A percentile compares a stretch with the other conserved stretches of the same genome.
Evolutionary conservation across 139 green algal species (phyloP).

Genomic region (Chloropicon primus): DNA sequence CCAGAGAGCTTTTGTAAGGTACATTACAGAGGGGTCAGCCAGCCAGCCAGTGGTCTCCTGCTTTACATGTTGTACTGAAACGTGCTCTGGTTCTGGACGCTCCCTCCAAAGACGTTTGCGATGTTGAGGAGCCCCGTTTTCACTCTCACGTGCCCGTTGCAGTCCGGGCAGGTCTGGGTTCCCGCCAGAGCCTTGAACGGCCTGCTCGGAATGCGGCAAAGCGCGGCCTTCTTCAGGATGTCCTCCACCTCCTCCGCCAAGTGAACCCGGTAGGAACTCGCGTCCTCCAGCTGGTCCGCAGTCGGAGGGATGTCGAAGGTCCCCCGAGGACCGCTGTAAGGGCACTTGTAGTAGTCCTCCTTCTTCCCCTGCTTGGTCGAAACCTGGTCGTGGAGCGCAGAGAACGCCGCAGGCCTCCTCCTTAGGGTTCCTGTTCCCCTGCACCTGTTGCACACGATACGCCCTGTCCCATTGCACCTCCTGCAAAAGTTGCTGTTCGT

Average conservation of each 20-base stretch:
- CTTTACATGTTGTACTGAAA: not conserved
- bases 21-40: too few species aligned
- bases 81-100: not conserved
- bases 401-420: not conserved
- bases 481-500: not conserved
- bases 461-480: not conserved
- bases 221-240: not conserved
- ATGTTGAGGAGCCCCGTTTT: not conserved
- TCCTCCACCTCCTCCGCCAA: not conserved
- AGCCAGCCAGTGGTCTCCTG: too few species aligned
- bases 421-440: not conserved
- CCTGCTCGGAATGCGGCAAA: not conserved
- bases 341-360: not conserved
- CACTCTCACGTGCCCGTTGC: not conserved
- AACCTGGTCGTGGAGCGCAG: not conserved
- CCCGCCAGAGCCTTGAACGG: not conserved
- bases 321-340: not conserved
- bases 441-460: not conserved
- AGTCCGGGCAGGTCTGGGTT: not conserved
- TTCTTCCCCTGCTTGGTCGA: not conserved
- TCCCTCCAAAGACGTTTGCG: not conserved
- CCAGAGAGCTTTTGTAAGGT: too few species aligned
- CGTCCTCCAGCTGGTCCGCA: not conserved
- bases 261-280: not conserved
- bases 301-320: not conserved